Evolutionary conservation across 108 stramenopile genomes (phyloP).

Genomic region (Conticribra guillardii): DNA sequence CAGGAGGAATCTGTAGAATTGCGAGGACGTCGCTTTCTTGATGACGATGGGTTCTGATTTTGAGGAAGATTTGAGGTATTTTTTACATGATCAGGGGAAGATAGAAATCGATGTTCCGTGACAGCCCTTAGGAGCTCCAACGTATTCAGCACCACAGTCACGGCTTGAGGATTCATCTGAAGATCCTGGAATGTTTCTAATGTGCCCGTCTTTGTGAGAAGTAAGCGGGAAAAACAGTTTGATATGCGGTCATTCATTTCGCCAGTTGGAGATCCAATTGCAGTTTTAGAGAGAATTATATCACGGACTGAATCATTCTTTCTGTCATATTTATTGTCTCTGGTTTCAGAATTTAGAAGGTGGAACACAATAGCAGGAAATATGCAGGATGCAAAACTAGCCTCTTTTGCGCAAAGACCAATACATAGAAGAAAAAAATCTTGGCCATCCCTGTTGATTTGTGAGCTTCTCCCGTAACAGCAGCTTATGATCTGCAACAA

Average conservation of each 20-base stretch:
- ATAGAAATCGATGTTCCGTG: conserved; percentile 57
- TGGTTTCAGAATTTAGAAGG: conserved; percentile 44
- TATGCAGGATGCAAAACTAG: conserved; percentile 58
- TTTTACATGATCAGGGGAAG: conserved; percentile 23
- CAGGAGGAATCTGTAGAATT: conserved; percentile 3
- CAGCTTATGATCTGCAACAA: conserved; percentile 78
- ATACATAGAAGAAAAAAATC: conserved; percentile 62
- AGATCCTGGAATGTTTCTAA: background rate
- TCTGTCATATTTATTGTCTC: conserved; percentile 10
- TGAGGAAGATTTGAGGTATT: conserved; percentile 8
- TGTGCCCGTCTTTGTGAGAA: conserved; percentile 10
- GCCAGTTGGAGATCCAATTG: conserved; percentile 49
- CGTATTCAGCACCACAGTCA: conserved; percentile 57
- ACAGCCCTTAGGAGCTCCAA: conserved; percentile 55
- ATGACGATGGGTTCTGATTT: conserved; percentile 13
- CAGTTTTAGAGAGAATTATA: conserved; percentile 34
- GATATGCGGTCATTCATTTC: conserved; percentile 40
- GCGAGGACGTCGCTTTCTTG: conserved; percentile 22
- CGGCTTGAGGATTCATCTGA: conserved; percentile 24
- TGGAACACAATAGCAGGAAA: conserved; percentile 69
- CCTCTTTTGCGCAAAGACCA: conserved; percentile 59
- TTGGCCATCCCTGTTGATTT: no score
- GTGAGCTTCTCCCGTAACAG: conserved; percentile 44
- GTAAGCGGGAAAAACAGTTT: conserved; percentile 43
- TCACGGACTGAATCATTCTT: conserved; percentile 23